Evolutionary conservation across 1,284 basidiomycete species (phyloP), one percentile per base, ranked within the genome.

Genomic region (Cutaneotrichosporon cavernicola): DNA sequence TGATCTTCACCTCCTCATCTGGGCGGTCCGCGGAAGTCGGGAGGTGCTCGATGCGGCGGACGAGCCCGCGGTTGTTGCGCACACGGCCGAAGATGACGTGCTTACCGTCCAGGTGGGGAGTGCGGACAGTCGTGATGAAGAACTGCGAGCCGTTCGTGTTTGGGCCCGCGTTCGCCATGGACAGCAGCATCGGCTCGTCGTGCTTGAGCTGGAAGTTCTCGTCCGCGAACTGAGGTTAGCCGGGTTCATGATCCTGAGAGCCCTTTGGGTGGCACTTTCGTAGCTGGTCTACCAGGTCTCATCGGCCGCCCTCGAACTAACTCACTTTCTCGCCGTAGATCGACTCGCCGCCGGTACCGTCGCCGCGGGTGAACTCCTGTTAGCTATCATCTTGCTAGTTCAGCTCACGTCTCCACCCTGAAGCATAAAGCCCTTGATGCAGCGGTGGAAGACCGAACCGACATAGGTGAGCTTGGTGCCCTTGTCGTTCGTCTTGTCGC

Each of bases 261-360:
- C 26, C 26, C 26, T 26, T 26, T 26, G 3, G 26, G 26, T 26
- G 26, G 26, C 26, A 26, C 3, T 26, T 26, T 26, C 2, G 26
- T 26, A 26, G 26, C 26, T 26, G 26, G 26, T 26, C 26, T 3
- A 26, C 26, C 26, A 36, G 2, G 2, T 36, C 34, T 36, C 1
- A 36, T 36, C 11, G 34, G 34, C 7, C 34, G 7, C 2, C 11
- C 46, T 43, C 18, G 47, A 16, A 5, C 43, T n/a, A 26, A 63
- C 75, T 59, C 34, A 75, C 74, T 69, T 90, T 92, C 70, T 87
- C 85, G 69, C 95, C 94, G 73, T 95, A 97, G 81, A 98, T 97
- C 31, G 89, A 92, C 81, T 89, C 89, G 61, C 91, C 92, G 66
- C 96, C 95, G 1, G 92, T 97, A 16, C 96, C 95, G 73, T 97